Percentiles rank a stretch among this genome's conserved stretches.
These are phyloP conservation scores for Mantamonas sphyraenae DNA, from an alignment of 78 protist genomes.

Conservation along the genomic window DNA sequence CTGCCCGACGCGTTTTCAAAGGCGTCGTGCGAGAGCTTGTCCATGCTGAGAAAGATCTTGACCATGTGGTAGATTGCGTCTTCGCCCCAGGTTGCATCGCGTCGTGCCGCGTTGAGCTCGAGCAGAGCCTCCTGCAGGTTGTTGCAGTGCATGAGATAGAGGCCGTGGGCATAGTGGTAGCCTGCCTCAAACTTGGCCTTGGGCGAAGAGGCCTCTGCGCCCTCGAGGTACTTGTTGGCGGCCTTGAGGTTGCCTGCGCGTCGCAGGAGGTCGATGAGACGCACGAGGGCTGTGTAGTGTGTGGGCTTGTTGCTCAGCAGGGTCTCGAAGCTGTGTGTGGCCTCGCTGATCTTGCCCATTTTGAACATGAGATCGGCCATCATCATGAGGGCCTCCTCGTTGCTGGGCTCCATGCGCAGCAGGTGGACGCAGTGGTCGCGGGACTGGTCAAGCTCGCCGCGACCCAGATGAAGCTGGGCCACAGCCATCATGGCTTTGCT, in stretches of 20 bases:
- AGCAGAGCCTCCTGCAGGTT: slow-evolving; percentile 34
- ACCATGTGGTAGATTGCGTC: slow-evolving; percentile 35
- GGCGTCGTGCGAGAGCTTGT: background rate
- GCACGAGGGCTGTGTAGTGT: slow-evolving; percentile 36
- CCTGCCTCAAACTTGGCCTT: slow-evolving; percentile 27
- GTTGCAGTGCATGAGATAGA: slow-evolving; percentile 11
- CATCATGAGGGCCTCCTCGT: slow-evolving; percentile 58
- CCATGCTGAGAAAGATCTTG: slow-evolving; percentile 42
- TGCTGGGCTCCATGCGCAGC: slow-evolving; percentile 28
- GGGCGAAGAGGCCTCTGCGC: slow-evolving; percentile 13
- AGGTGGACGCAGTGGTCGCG: slow-evolving; percentile 25
- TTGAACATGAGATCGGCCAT: slow-evolving; percentile 55
- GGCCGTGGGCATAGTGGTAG: slow-evolving; percentile 25
- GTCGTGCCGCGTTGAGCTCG: slow-evolving; percentile 37
- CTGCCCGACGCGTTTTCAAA: background rate
- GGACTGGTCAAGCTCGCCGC: slow-evolving; percentile 40
- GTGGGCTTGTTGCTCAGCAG: slow-evolving; percentile 46
- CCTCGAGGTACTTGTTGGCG: slow-evolving; percentile 5
- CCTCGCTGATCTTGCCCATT: slow-evolving; percentile 27
- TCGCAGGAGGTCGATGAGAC: slow-evolving; percentile 39
- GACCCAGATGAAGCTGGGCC: slow-evolving; percentile 27
- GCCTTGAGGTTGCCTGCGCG: slow-evolving; percentile 51
- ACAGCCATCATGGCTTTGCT: slow-evolving; percentile 30
- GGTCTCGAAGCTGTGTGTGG: slow-evolving; percentile 41
- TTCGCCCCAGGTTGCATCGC: slow-evolving; percentile 39